phyloP scores from a whole-genome alignment of 2,329 filamentous ascomycete genomes.

The Calonectria fujianensis region DNA sequence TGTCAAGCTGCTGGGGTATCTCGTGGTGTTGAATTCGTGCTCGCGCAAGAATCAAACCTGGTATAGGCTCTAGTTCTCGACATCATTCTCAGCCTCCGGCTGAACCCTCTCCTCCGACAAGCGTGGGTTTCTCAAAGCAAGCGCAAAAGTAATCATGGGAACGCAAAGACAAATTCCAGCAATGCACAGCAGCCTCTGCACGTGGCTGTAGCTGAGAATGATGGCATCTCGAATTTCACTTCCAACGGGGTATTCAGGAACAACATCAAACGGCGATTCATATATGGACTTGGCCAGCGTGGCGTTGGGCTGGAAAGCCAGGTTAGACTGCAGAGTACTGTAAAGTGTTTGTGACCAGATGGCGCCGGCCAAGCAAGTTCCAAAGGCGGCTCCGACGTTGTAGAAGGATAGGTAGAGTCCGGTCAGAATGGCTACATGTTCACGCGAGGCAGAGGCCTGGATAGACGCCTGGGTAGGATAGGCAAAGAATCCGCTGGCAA shows the following conservation, averaged over 20 bases:
- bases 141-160: conserved; percentile 67
- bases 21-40: conserved; percentile 1
- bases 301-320: conserved; percentile 59
- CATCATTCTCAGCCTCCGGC: conserved; percentile 45
- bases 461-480: conserved; percentile 65
- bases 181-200: conserved; percentile 67
- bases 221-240: conserved; percentile 66
- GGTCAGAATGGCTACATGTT: conserved; percentile 63
- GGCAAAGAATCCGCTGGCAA: conserved; percentile 75
- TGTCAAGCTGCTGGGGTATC: background rate
- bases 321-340: conserved; percentile 55
- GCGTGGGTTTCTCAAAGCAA: conserved; percentile 65
- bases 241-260: conserved; percentile 62
- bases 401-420: conserved; percentile 64
- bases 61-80: background rate
- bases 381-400: conserved; percentile 64
- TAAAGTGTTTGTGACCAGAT: conserved; percentile 66
- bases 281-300: conserved; percentile 62
- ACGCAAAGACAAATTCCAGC: conserved; percentile 68
- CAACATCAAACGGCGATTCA: conserved; percentile 59
- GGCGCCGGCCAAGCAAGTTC: conserved; percentile 63
- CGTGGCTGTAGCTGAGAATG: conserved; percentile 66
- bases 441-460: conserved; percentile 61
- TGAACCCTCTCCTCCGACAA: conserved; percentile 62
- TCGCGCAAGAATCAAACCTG: conserved; percentile 12